A percentile compares a stretch with the other conserved stretches of the same genome.
Evolutionary conservation across 2,329 filamentous ascomycete genomes (phyloP).

Genomic region (Thielaviopsis punctulata): DNA sequence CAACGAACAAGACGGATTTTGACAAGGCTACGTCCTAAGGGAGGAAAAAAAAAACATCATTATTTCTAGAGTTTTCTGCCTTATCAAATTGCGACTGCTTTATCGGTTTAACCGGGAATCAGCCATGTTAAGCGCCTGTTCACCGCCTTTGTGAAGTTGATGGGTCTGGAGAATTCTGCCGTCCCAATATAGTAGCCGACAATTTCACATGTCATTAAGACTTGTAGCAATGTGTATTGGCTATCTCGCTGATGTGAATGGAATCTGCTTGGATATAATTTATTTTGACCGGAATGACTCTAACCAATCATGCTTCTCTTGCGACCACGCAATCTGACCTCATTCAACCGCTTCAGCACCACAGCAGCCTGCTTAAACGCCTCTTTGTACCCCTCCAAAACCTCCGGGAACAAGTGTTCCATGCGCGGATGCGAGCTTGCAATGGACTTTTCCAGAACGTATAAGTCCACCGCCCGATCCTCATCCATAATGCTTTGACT

Average conservation of each 20-base stretch:
- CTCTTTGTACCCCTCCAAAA: slow-evolving; percentile 57
- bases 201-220: no score
- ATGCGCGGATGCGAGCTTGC: slow-evolving; percentile 83
- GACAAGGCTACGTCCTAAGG: slow-evolving; percentile 7
- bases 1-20: not conserved
- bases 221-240: no score
- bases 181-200: no score
- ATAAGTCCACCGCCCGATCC: slow-evolving; percentile 87
- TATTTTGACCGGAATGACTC: not conserved
- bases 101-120: no score
- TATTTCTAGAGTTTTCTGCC: not conserved
- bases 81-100: not conserved
- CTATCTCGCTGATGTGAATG: no score
- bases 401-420: slow-evolving; percentile 55
- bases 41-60: not conserved
- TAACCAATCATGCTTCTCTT: slow-evolving; percentile 95
- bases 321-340: slow-evolving; percentile 80
- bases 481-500: slow-evolving; percentile 69
- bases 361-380: slow-evolving; percentile 57
- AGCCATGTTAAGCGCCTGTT: no score
- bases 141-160: no score
- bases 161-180: not conserved
- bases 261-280: no score
- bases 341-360: slow-evolving; percentile 70
- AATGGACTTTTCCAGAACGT: slow-evolving; percentile 89